Evolutionary conservation across 768 basidiomycete species (phyloP), one percentile per base, ranked within the genome.

Genomic region (Suillus fuscotomentosus): DNA sequence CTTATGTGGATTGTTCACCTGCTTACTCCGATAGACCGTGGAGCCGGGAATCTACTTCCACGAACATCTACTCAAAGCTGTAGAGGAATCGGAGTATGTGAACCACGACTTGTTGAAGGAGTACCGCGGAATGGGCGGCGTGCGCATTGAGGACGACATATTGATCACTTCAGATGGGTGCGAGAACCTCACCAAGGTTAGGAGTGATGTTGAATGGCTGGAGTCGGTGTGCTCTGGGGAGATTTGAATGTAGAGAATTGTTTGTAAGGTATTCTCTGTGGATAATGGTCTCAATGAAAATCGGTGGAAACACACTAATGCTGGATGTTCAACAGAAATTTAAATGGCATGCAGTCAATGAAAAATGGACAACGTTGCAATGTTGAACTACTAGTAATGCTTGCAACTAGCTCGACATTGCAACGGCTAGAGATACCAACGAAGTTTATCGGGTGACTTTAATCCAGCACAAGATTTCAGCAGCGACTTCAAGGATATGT

Each of bases 141-240:
- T 99, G 2, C 80, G 96, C 60, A 96, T 99, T 67, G 97, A 99
- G 75, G 97, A 99, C 73, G 94, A 91, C 36, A 84, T 98, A 4
- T 76, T 92, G 8, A 88, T 99, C 66, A 94, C 88, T 11, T 75
- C 81, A 63, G 80, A 82, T 14, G 92, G 92, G 8, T 86, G 83
- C 69, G 88, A 94, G 79, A 97, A 95, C 77, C 71, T 97, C 66
- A 97, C 97, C 0, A 90, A 88, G 8, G 91, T 94, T 11, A 84
- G 81, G 62, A 94, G 94, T 73, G 94, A 93, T 63, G 84, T 90
- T 4, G 86, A 83, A 3, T 95, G 92, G 88, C 71, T 98, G 9
- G 97, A 98, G 75, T 82, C 77, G 3, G 82, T 96, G 2, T 95
- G 93, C 70, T 89, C 90, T 41, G 94, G 94, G 20, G 78, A 77